These are phyloP conservation scores for Psilocybe cubensis DNA, from an alignment of 768 basidiomycete genomes.

Conservation along the genomic window DNA sequence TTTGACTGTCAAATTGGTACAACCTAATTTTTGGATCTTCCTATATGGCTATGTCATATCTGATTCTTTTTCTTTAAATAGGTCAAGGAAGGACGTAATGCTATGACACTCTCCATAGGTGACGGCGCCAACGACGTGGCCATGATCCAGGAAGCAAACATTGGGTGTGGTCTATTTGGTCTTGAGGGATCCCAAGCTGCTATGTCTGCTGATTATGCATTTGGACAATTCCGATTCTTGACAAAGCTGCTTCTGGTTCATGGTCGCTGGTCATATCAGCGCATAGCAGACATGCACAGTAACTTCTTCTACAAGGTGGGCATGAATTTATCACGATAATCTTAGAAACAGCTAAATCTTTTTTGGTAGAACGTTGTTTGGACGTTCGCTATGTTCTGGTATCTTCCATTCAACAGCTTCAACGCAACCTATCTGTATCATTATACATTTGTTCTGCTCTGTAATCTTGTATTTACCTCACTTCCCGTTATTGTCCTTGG, in stretches of 20 bases:
- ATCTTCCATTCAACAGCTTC: slow-evolving; percentile 90
- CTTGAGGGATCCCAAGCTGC: slow-evolving; percentile 97
- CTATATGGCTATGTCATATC: slow-evolving; percentile 2
- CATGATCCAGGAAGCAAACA: slow-evolving; percentile 99
- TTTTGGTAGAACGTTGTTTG: slow-evolving; percentile 79
- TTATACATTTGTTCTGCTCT: slow-evolving; percentile 91
- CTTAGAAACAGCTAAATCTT: not conserved
- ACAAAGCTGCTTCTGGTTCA: slow-evolving; percentile 92
- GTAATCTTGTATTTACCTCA: slow-evolving; percentile 92
- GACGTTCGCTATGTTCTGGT: slow-evolving; percentile 96
- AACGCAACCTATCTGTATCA: slow-evolving; percentile 95
- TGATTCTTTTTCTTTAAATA: slow-evolving; percentile 26
- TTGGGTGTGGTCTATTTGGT: slow-evolving; percentile 92
- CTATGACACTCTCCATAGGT: slow-evolving; percentile 96
- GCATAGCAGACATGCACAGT: slow-evolving; percentile 94
- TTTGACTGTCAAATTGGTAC: slow-evolving; percentile 89
- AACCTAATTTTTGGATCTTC: slow-evolving; percentile 29
- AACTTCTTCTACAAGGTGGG: slow-evolving; percentile 98
- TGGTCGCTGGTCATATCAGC: slow-evolving; percentile 96
- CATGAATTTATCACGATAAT: not conserved
- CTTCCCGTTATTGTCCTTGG: slow-evolving; percentile 91
- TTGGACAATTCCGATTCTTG: slow-evolving; percentile 95
- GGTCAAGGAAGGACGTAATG: slow-evolving; percentile 95
- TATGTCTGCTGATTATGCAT: slow-evolving; percentile 98
- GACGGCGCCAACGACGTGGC: slow-evolving; percentile 99